phyloP scores from a whole-genome alignment of 2,329 filamentous ascomycete genomes.

The Microdochium nivale region DNA sequence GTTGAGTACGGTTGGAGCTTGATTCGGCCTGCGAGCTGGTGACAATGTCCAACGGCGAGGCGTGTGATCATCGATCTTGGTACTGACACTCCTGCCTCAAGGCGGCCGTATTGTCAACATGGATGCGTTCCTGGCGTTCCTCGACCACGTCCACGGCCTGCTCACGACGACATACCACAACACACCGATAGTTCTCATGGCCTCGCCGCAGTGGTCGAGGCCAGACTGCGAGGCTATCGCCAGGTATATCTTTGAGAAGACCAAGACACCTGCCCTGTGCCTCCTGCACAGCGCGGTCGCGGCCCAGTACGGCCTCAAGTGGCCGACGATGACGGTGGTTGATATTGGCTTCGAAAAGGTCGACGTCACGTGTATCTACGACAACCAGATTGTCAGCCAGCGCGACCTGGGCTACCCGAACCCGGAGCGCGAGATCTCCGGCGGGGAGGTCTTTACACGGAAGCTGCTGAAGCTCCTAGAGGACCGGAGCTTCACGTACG shows the following conservation, averaged over 20 bases:
- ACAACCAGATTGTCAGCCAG: conserved; percentile 66
- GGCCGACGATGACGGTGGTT: conserved; percentile 72
- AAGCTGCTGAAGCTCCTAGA: conserved; percentile 60
- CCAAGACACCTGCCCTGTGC: conserved; percentile 85
- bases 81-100: conserved; percentile 17
- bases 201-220: conserved; percentile 83
- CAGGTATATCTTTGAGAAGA: conserved; percentile 95
- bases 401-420: conserved; percentile 49
- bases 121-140: conserved; percentile 85
- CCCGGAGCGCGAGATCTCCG: conserved; percentile 46
- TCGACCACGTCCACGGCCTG: conserved; percentile 84
- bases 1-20: neutral
- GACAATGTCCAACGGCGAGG: no score
- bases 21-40: conserved; percentile 1
- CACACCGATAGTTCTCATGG: conserved; percentile 85
- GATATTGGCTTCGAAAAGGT: conserved; percentile 91
- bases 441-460: conserved; percentile 80
- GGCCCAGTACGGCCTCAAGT: conserved; percentile 73
- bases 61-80: no score
- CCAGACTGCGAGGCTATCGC: conserved; percentile 81
- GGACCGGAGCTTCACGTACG: conserved; percentile 47
- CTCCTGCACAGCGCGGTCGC: conserved; percentile 85
- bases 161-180: conserved; percentile 92
- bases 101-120: conserved; percentile 82
- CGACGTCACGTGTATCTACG: conserved; percentile 82